Base-by-base conservation (phyloP, 163 green algal species). In the Scenedesmus sp. region DNA sequence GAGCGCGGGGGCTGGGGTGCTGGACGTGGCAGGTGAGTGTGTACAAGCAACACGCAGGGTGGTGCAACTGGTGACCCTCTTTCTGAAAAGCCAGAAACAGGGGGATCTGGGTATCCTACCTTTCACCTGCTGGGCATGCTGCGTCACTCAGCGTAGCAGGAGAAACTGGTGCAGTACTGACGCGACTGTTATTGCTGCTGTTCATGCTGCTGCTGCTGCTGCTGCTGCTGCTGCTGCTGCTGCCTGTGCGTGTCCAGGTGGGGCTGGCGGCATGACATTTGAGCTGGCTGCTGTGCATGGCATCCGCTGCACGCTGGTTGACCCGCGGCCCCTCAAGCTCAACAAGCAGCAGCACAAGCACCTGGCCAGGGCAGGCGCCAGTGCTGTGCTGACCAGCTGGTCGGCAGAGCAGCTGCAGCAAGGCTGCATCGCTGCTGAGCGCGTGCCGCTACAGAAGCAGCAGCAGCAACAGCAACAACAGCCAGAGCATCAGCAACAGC, bases 301-400 rank as follows among this genome's bases (percentile, higher is more conserved):
- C 13, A 93, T 97, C 52, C 85, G 52, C 20, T 87, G 87, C 84
- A 97, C 95, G 4, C 85, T 97, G 60, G 89, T 98, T 26, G 96
- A 98, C 64, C 96, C 96, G 1, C 93, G 96, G 9, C 91, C 92
- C 0, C 90, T 94, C 23, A 96, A 96, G 82, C 92, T 97, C 55
- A 94, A 84, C 54, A 94, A 94, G 55, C 57, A 82, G 9, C 94
- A 98, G 91, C 91, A 90, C 54, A 64, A 84, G 34, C 57, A 91
- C 81, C 92, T 96, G 91, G 13, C 55, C 52, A 10, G 82, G 86
- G 64, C 54, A 23, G 73, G 84, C n/a, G 6, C 13, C 16, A 73
- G 4, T 64, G 57, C 52, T 70, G 54, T 57, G 46, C 81, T 84
- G 82, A 76, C 67, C 13, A 79, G 20, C 7, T 88, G 56, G 74